phyloP scores from a whole-genome alignment of 148 eudicot genomes.

The Agrostemma githago region DNA sequence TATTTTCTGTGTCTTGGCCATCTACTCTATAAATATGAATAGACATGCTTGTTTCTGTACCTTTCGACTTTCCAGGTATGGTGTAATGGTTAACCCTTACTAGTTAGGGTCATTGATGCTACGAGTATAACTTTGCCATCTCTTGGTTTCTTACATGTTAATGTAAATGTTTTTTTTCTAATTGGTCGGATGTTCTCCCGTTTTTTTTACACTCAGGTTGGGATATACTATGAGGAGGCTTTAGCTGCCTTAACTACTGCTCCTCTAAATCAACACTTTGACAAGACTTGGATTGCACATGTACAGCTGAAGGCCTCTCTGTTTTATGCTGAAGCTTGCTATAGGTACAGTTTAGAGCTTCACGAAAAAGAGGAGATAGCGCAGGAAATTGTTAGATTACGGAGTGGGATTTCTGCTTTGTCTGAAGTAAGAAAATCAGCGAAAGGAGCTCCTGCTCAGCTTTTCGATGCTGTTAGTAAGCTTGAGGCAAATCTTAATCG shows the following conservation, averaged over 20 bases:
- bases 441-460: slow-evolving; percentile 81
- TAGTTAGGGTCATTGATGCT: not conserved
- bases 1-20: slow-evolving; percentile 4
- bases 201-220: slow-evolving; percentile 47
- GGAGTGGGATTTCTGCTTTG: slow-evolving; percentile 63
- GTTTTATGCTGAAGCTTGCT: slow-evolving; percentile 96
- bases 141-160: not conserved
- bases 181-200: not conserved
- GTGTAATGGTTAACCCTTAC: not conserved
- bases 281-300: slow-evolving; percentile 84
- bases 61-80: not conserved
- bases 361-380: slow-evolving; percentile 98
- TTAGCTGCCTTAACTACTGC: slow-evolving; percentile 69
- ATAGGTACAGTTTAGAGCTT: slow-evolving; percentile 80
- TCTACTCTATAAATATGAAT: not conserved
- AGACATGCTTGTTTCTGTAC: slow-evolving; percentile 1
- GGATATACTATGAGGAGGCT: slow-evolving; percentile 91
- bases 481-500: slow-evolving; percentile 66
- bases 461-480: slow-evolving; percentile 76
- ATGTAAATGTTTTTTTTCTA: not conserved
- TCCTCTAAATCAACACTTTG: slow-evolving; percentile 84
- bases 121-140: not conserved
- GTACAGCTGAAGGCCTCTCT: slow-evolving; percentile 88
- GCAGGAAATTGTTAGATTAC: slow-evolving; percentile 85
- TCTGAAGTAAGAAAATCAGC: slow-evolving; percentile 65